Percentiles rank a stretch among this genome's conserved stretches.
Conservation (phyloP, 1,139 yeast genomes). For the Protomyces inouyei region DNA sequence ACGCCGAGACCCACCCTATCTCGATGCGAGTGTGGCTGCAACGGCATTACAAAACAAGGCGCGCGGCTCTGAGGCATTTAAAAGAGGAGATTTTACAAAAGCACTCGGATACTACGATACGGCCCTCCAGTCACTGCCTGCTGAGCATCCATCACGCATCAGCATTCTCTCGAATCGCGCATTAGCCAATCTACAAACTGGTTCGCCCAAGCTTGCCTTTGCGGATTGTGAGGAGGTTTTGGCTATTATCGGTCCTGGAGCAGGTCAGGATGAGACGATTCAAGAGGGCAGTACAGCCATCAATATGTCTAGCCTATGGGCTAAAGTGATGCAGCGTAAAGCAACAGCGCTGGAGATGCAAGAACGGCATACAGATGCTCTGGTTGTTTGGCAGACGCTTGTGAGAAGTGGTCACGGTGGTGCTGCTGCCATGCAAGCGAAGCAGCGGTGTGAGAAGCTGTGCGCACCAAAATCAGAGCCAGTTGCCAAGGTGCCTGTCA, state of each 20-base stretch:
- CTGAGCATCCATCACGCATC: slow-evolving; percentile 59
- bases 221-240: slow-evolving; percentile 56
- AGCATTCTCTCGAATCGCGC: slow-evolving; percentile 75
- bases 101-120: slow-evolving; percentile 60
- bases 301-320: slow-evolving; percentile 63
- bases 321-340: slow-evolving; percentile 59
- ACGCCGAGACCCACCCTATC: slow-evolving; percentile 1
- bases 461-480: slow-evolving; percentile 37
- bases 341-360: slow-evolving; percentile 81
- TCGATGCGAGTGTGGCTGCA: slow-evolving; percentile 8
- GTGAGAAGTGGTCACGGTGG: slow-evolving; percentile 64
- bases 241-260: slow-evolving; percentile 48
- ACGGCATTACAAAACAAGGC: slow-evolving; percentile 47
- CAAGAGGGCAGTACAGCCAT: slow-evolving; percentile 45
- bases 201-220: slow-evolving; percentile 64
- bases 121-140: slow-evolving; percentile 61
- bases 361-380: slow-evolving; percentile 64
- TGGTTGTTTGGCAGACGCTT: slow-evolving; percentile 55
- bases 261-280: slow-evolving; percentile 41
- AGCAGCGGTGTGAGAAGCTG: slow-evolving; percentile 66
- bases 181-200: slow-evolving; percentile 62
- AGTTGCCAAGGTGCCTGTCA: neutral
- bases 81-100: slow-evolving; percentile 71
- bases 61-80: slow-evolving; percentile 60
- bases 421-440: slow-evolving; percentile 69